Conservation (phyloP, 2,329 filamentous ascomycete species). For the Claviceps digitariae region DNA sequence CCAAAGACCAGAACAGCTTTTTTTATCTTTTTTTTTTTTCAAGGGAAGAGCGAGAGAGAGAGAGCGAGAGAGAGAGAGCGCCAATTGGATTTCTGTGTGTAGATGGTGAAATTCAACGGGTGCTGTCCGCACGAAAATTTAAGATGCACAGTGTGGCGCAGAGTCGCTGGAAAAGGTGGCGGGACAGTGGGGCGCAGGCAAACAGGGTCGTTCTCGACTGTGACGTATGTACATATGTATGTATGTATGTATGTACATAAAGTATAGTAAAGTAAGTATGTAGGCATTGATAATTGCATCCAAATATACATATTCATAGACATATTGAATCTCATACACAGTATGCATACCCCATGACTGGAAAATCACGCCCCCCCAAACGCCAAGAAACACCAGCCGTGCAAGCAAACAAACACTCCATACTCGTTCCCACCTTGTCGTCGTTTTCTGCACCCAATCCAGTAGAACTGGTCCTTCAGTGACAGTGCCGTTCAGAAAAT, state of each 20-base stretch:
- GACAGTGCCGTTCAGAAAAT: no score
- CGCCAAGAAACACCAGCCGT: not conserved
- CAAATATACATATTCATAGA: no score
- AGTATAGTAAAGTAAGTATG: no score
- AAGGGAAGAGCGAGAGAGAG: no score
- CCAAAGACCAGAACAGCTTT: no score
- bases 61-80: no score
- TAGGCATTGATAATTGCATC: not conserved
- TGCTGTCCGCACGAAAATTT: slow-evolving; percentile 2
- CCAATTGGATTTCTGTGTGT: no score
- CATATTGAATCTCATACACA: no score
- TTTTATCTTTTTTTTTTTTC: not conserved
- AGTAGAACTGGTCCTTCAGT: no score
- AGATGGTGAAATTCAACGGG: not conserved
- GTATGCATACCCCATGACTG: not conserved
- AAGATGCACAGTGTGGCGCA: slow-evolving; percentile 1
- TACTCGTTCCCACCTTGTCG: not conserved
- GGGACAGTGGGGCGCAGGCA: not conserved
- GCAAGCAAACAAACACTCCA: not conserved
- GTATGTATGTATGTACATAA: not conserved
- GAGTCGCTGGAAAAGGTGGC: not conserved
- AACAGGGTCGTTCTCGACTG: not conserved
- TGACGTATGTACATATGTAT: not conserved
- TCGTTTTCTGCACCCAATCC: no score
- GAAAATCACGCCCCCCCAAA: not conserved